Conservation (phyloP, 2,329 filamentous ascomycete species). For the Bipolaris sorokiniana region DNA sequence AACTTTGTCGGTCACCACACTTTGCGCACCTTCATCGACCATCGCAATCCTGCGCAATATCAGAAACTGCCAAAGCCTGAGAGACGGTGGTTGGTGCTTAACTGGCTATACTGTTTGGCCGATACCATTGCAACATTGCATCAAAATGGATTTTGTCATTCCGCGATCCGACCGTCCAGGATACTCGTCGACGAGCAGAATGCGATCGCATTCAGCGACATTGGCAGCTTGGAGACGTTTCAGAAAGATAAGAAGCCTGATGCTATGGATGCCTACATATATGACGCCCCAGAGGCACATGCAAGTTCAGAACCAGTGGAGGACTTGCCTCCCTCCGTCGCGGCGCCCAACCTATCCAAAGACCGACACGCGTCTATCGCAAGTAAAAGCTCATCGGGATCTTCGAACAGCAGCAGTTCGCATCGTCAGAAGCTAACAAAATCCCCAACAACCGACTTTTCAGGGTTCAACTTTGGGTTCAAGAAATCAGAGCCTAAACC, state of each 20-base stretch:
- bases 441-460: conserved; percentile 42
- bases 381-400: conserved; percentile 47
- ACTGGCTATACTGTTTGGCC: conserved; percentile 76
- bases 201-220: conserved; percentile 71
- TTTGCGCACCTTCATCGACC: conserved; percentile 70
- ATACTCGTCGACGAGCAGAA: conserved; percentile 71
- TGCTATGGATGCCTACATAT: conserved; percentile 74
- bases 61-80: conserved; percentile 67
- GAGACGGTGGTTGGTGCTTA: conserved; percentile 66
- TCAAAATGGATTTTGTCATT: conserved; percentile 67
- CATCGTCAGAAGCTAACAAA: conserved; percentile 45
- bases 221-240: conserved; percentile 56
- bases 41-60: conserved; percentile 64
- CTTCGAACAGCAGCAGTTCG: conserved; percentile 40
- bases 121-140: conserved; percentile 74
- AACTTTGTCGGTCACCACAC: conserved; percentile 70
- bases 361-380: conserved; percentile 39
- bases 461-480: conserved; percentile 49
- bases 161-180: conserved; percentile 73
- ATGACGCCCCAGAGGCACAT: conserved; percentile 69
- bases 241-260: conserved; percentile 61
- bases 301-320: conserved; percentile 36
- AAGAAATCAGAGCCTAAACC: conserved; percentile 37
- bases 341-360: conserved; percentile 23
- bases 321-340: conserved; percentile 18